Base-by-base conservation (phyloP, 352 stramenopile genomes). In the Aphanomyces cochlioides region DNA sequence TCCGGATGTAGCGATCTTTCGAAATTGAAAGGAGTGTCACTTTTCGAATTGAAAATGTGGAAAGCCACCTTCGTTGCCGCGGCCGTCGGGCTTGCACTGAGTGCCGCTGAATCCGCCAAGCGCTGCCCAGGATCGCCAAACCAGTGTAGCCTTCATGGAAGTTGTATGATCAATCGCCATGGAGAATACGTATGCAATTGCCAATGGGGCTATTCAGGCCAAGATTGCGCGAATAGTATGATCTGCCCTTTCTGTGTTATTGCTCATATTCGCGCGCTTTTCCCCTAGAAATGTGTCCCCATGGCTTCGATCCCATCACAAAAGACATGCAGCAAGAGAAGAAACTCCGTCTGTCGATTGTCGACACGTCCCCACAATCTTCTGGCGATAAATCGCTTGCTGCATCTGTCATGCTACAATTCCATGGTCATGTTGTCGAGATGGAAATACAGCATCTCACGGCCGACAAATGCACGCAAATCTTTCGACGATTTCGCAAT, bases 101-200 rank as follows among this genome's bases (percentile, higher is more conserved):
- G 72, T 34, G 47, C 74, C 4, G 67, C 76, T 12, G 64, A 79
- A 28, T 72, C 74, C 21, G 72, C 40, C 45, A 79, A 75, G 47
- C 78, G 78, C 38, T 92, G 84, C 13, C 82, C 83, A 3, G 84
- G 83, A 3, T 72, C 73, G 45, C 78, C 77, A 10, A 90, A 87
- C 57, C 83, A 89, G 69, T 92, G 84, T 72, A 90, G 82, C 13
- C 75, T 89, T 37, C 83, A 89, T 63, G 84, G 84, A 36, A 72
- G 74, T 34, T 92, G 84, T 60, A 80, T 75, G 58, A 79, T 90
- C 74, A 90, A 83, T 53, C 79, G 82, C 34, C 76, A 80, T 21
- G 82, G 82, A 38, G 77, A 89, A 21, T 74, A 83, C 60, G 82
- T 92, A 39, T 92, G 84, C 77, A 92, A 90, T 65, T 92, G 84